phyloP scores from a whole-genome alignment of 2,329 filamentous ascomycete species.

The Pseudocercospora macadamiae region DNA sequence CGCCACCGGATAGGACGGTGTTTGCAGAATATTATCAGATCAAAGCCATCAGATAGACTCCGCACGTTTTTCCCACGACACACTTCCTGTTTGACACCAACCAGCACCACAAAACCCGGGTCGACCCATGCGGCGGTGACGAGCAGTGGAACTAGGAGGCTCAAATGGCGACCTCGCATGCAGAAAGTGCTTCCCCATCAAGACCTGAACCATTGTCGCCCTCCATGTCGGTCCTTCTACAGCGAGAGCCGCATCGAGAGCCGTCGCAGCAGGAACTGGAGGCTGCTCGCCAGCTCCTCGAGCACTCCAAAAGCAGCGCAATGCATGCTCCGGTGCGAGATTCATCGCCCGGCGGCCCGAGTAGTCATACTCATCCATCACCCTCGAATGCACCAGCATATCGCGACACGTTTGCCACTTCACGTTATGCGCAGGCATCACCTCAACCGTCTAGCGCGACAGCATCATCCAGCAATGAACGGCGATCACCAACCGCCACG shows the following conservation, averaged over 20 bases:
- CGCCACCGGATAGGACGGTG: not conserved
- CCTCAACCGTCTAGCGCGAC: slow-evolving; percentile 13
- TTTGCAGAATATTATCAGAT: not conserved
- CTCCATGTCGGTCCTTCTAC: slow-evolving; percentile 24
- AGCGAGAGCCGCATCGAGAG: slow-evolving; percentile 40
- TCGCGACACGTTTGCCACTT: slow-evolving; percentile 10
- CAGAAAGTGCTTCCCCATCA: slow-evolving; percentile 9
- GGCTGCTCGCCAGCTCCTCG: slow-evolving; percentile 53
- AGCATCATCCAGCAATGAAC: slow-evolving; percentile 10
- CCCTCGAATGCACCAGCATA: slow-evolving; percentile 2
- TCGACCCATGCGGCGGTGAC: slow-evolving; percentile 19
- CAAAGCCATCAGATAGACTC: slow-evolving; percentile 23
- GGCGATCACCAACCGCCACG: slow-evolving; percentile 19
- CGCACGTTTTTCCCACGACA: slow-evolving; percentile 12
- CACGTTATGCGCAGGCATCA: slow-evolving; percentile 17
- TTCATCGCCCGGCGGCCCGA: not conserved
- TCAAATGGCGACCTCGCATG: slow-evolving; percentile 21
- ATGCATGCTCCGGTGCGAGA: slow-evolving; percentile 22
- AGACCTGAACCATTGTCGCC: slow-evolving; percentile 23
- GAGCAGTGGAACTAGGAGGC: not conserved
- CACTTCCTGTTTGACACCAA: slow-evolving; percentile 6
- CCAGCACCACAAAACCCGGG: not conserved
- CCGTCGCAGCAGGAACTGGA: slow-evolving; percentile 55
- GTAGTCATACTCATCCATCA: slow-evolving; percentile 10
- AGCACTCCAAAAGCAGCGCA: slow-evolving; percentile 45